phyloP scores from a whole-genome alignment of 345 rosid species.

The Brassica napus region DNA sequence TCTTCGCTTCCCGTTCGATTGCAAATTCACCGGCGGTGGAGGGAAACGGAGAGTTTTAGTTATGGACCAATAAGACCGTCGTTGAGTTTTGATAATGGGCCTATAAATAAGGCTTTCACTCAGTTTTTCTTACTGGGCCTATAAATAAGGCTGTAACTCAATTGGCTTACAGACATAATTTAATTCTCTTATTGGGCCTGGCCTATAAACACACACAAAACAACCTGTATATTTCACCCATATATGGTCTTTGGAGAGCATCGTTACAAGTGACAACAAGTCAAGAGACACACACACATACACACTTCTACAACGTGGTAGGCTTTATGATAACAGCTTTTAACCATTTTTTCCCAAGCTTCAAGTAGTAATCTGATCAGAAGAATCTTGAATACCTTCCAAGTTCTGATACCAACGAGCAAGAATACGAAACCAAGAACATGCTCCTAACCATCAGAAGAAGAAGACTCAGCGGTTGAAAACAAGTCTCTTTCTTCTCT shows the following conservation, averaged over 20 bases:
- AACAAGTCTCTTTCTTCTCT: conserved; percentile 52
- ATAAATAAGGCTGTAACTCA: background rate
- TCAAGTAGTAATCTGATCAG: background rate
- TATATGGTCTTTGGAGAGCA: background rate
- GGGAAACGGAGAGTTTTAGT: background rate
- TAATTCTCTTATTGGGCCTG: background rate
- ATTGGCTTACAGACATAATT: background rate
- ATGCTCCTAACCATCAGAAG: conserved; percentile 49
- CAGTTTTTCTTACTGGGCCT: background rate
- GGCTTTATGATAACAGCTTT: conserved; percentile 2
- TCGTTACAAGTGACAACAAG: background rate
- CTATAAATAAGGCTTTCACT: conserved; percentile 14
- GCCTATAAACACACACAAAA: background rate
- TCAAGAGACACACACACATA: background rate
- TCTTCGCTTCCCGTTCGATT: background rate
- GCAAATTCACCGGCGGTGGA: conserved; percentile 11
- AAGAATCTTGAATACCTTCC: conserved; percentile 37
- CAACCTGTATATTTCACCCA: background rate
- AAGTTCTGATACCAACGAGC: background rate
- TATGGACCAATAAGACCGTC: background rate
- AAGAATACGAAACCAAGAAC: conserved; percentile 40
- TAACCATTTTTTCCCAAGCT: background rate
- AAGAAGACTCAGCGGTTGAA: conserved; percentile 73
- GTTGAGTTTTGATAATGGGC: conserved; percentile 24
- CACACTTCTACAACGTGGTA: conserved; percentile 29